These are phyloP conservation scores for Claviceps monticola DNA, from an alignment of 2,329 filamentous ascomycete genomes.

Conservation along the genomic window DNA sequence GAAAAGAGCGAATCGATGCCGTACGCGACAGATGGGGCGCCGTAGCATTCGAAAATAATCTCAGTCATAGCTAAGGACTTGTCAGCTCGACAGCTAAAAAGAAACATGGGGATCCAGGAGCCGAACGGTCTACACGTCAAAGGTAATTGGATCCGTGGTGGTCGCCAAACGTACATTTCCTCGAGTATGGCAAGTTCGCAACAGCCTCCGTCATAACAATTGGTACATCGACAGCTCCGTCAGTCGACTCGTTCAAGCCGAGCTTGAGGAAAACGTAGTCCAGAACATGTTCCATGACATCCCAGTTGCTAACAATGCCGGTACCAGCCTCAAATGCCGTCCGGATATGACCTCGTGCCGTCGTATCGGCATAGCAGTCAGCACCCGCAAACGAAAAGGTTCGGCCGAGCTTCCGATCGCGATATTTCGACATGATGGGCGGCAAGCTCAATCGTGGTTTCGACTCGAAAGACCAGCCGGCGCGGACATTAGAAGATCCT, in stretches of 20 bases:
- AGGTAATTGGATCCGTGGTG: not conserved
- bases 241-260: slow-evolving; percentile 57
- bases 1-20: slow-evolving; percentile 96
- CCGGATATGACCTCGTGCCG: slow-evolving; percentile 77
- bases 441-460: slow-evolving; percentile 68
- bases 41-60: slow-evolving; percentile 92
- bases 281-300: slow-evolving; percentile 86
- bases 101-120: not conserved
- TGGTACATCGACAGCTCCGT: slow-evolving; percentile 67
- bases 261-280: slow-evolving; percentile 94
- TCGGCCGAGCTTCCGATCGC: slow-evolving; percentile 83
- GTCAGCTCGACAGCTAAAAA: slow-evolving; percentile 9
- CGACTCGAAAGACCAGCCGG: slow-evolving; percentile 89
- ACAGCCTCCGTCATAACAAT: slow-evolving; percentile 94
- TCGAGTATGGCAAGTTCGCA: slow-evolving; percentile 76
- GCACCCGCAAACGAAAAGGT: slow-evolving; percentile 85
- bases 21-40: slow-evolving; percentile 77
- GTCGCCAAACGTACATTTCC: slow-evolving; percentile 53
- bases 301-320: slow-evolving; percentile 92
- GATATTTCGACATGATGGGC: slow-evolving; percentile 87
- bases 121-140: not conserved
- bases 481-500: slow-evolving; percentile 83
- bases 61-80: slow-evolving; percentile 71
- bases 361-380: slow-evolving; percentile 91
- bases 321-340: slow-evolving; percentile 83